Conservation (phyloP, 2,329 filamentous ascomycete species). For the Phyllosticta citriasiana region DNA sequence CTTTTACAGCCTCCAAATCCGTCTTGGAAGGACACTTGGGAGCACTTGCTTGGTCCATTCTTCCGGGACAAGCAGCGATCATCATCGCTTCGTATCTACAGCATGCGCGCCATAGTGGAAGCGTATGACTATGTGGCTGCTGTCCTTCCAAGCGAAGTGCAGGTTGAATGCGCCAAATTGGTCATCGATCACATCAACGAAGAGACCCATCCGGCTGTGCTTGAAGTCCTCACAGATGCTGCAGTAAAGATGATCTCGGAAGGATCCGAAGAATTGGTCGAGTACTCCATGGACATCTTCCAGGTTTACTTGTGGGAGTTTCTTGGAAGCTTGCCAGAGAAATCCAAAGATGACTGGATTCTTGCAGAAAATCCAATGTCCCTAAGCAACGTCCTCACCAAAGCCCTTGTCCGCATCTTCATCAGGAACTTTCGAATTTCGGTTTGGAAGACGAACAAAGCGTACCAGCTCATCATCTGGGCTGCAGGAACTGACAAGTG, state of each 20-base stretch:
- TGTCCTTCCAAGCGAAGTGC: conserved; percentile 47
- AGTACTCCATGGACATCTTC: conserved; percentile 35
- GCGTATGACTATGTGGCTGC: conserved; percentile 42
- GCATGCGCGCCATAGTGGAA: conserved; percentile 48
- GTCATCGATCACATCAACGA: conserved; percentile 51
- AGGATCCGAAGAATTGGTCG: conserved; percentile 49
- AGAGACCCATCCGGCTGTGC: conserved; percentile 55
- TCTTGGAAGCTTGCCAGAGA: conserved; percentile 16
- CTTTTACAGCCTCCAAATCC: conserved; percentile 62
- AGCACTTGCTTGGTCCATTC: conserved; percentile 40
- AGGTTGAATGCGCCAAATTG: conserved; percentile 50
- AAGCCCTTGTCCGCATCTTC: conserved; percentile 66
- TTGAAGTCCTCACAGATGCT: conserved; percentile 56
- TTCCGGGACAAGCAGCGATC: conserved; percentile 4
- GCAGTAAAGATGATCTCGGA: conserved; percentile 54
- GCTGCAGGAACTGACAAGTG: conserved; percentile 23
- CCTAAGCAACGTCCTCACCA: conserved; percentile 60
- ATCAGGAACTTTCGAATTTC: conserved; percentile 60
- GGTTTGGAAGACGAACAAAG: conserved; percentile 49
- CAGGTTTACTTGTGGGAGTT: conserved; percentile 20
- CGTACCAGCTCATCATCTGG: conserved; percentile 26
- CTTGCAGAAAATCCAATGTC: conserved; percentile 27
- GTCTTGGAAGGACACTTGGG: conserved; percentile 56
- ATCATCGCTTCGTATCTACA: conserved; percentile 51
- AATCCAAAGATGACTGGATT: conserved; percentile 13